Evolutionary conservation across 2,329 filamentous ascomycete genomes (phyloP).

Genomic region (Aspergillus caelatus): DNA sequence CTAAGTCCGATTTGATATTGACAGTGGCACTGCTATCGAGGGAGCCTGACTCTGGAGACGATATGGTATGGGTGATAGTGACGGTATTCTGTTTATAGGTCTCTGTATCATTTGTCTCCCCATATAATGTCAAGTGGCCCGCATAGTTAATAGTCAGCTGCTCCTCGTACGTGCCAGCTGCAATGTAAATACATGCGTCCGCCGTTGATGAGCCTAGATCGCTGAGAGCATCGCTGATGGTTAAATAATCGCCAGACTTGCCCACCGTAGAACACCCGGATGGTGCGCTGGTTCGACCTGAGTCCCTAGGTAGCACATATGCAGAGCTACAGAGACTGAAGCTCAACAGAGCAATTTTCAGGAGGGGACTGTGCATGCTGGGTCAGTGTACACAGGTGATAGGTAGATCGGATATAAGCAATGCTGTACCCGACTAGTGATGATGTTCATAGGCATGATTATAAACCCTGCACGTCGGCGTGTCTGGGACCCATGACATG

Average conservation of each 20-base stretch:
- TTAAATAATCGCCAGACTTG: conserved; percentile 23
- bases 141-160: conserved; percentile 33
- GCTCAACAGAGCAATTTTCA: not conserved
- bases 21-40: conserved; percentile 36
- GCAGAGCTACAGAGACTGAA: not conserved
- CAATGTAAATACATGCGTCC: conserved; percentile 37
- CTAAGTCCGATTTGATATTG: conserved; percentile 30
- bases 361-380: not conserved
- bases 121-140: conserved; percentile 35
- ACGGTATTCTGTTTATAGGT: conserved; percentile 36
- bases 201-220: conserved; percentile 27
- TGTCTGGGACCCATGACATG: too few relatives aligned
- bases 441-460: not conserved
- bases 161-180: conserved; percentile 36
- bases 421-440: not conserved
- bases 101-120: conserved; percentile 31
- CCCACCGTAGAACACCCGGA: conserved; percentile 31
- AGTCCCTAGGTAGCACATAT: not conserved
- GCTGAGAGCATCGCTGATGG: conserved; percentile 29
- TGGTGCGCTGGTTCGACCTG: conserved; percentile 24
- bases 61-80: conserved; percentile 36
- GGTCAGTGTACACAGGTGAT: not conserved
- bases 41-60: conserved; percentile 32
- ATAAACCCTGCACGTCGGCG: not conserved
- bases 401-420: not conserved